These are phyloP conservation scores for Golubevia pallescens DNA, from an alignment of 1,284 basidiomycete species.

Conservation along the genomic window DNA sequence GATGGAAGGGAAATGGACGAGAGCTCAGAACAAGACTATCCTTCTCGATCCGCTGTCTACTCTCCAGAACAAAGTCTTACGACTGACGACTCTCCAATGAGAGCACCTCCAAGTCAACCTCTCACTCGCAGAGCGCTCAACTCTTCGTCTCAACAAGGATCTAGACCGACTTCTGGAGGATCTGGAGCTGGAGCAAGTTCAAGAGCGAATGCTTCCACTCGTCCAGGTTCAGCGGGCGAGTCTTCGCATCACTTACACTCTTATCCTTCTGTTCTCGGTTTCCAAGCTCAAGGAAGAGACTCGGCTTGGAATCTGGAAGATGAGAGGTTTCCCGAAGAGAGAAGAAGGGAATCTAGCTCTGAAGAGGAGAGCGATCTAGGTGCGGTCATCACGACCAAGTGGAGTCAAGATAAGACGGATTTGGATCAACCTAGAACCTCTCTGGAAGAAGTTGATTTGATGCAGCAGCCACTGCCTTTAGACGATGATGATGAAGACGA, in stretches of 20 bases:
- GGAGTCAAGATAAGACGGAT: background rate
- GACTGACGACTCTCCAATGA: background rate
- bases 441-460: background rate
- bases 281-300: conserved; percentile 24
- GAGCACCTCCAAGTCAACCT: background rate
- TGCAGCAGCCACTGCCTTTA: background rate
- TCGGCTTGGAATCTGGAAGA: conserved; percentile 31
- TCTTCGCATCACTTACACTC: conserved; percentile 6
- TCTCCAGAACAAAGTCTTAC: background rate
- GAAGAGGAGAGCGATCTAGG: conserved; percentile 25
- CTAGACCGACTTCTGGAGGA: background rate
- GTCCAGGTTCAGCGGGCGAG: conserved; percentile 22
- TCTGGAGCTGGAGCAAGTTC: background rate
- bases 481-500: background rate
- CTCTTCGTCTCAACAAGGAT: background rate
- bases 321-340: conserved; percentile 12
- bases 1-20: conserved; percentile 23
- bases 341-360: conserved; percentile 19
- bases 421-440: background rate
- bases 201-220: conserved; percentile 9
- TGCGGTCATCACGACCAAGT: conserved; percentile 22
- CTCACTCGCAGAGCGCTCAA: background rate
- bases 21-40: conserved; percentile 14
- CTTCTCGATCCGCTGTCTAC: background rate
- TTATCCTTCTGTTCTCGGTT: conserved; percentile 21